Conservation (phyloP, 2,329 filamentous ascomycete species). For the Epichloe gansuensis region DNA sequence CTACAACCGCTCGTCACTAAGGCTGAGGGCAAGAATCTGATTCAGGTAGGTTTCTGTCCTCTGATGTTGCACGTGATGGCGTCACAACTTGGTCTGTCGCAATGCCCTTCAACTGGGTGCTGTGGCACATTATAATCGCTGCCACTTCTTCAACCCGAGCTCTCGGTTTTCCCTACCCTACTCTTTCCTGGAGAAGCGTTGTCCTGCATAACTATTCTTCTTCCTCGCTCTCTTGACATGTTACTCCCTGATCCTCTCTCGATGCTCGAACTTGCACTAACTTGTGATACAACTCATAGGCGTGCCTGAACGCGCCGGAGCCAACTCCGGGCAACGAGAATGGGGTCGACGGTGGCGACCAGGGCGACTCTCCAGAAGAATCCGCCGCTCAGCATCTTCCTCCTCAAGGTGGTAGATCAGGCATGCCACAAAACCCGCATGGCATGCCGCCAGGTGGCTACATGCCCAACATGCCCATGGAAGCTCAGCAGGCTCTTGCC, state of each 20-base stretch:
- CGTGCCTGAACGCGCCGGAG: conserved; percentile 92
- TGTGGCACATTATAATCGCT: not conserved
- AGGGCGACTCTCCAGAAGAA: conserved; percentile 86
- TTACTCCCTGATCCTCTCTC: too few species aligned
- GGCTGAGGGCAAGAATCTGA: conserved; percentile 96
- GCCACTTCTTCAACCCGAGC: too few species aligned
- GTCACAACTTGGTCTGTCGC: not conserved
- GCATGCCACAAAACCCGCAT: conserved; percentile 50
- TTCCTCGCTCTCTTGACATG: not conserved
- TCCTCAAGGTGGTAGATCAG: conserved; percentile 43
- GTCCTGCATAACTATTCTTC: not conserved
- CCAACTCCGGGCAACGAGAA: conserved; percentile 71
- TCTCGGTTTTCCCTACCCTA: too few species aligned
- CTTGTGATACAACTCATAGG: conserved; percentile 38
- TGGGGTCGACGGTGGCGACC: conserved; percentile 60
- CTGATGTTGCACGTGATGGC: not conserved
- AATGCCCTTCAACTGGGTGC: not conserved
- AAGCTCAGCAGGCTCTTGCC: conserved; percentile 65
- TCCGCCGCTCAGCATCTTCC: conserved; percentile 64
- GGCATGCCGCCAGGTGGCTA: conserved; percentile 51
- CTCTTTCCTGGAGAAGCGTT: too few species aligned
- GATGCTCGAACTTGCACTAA: not conserved
- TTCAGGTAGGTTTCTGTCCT: conserved; percentile 52
- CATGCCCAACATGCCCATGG: conserved; percentile 52
- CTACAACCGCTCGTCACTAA: conserved; percentile 96